A percentile compares a stretch with the other conserved stretches of the same genome.
Conservation (phyloP, 192 early-diverging fungal species). For the Glomus cerebriforme region DNA sequence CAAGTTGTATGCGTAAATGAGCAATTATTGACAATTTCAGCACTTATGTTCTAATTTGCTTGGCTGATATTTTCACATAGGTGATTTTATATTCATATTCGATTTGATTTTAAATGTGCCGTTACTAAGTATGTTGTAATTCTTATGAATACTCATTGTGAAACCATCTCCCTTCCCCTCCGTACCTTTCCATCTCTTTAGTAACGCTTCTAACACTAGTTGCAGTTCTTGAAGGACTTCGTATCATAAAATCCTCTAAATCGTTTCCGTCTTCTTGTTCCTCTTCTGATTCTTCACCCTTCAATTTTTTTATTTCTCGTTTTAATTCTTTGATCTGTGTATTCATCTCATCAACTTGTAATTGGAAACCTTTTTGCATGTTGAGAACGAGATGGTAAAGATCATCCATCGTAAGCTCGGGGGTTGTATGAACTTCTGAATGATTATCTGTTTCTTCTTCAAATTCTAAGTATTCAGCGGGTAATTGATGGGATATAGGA, state of each 20-base stretch:
- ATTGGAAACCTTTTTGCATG: conserved; percentile 28
- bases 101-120: background rate
- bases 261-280: background rate
- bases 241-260: conserved; percentile 8
- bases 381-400: conserved; percentile 26
- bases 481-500: conserved; percentile 23
- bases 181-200: conserved; percentile 22
- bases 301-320: conserved; percentile 21
- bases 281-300: conserved; percentile 9
- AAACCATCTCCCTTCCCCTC: conserved; percentile 16
- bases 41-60: no score
- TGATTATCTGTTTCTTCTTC: background rate
- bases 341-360: conserved; percentile 25
- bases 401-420: conserved; percentile 24
- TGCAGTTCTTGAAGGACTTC: conserved; percentile 5
- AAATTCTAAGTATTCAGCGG: conserved; percentile 4
- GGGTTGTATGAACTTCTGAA: background rate
- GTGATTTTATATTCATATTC: no score
- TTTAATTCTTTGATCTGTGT: conserved; percentile 25
- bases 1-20: no score
- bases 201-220: conserved; percentile 22
- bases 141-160: conserved; percentile 15
- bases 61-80: no score
- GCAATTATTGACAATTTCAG: no score
- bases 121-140: background rate